Base-by-base conservation (phyloP, 2,329 filamentous ascomycete genomes). In the Drechslerella stenobrocha region DNA sequence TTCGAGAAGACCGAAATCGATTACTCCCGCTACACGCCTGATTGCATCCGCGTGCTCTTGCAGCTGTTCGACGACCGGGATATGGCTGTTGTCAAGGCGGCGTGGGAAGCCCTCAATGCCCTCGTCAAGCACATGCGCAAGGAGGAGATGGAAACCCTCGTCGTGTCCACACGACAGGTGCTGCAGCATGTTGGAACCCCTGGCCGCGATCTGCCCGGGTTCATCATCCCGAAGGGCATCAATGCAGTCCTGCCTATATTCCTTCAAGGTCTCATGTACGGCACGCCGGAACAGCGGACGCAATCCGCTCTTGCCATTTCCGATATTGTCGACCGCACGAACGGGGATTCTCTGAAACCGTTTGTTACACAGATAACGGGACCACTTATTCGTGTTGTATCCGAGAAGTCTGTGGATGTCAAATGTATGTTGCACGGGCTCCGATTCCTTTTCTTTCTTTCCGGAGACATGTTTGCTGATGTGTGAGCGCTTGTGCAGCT, bases 331-430 rank as follows among this genome's bases (percentile, higher is more conserved):
- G 93, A 97, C 78, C 86, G 93, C 61, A 95, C 93, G 23, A 92
- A 87, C 76, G 84, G 90, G 71, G 87, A 90, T 64, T 86, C 91
- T 18, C 80, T 98, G 70, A 95, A 93, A 77, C 90, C 91, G 5
- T 97, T 95, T 74, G 93, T 98, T 66, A 96, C 92, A 26, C 91
- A 96, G 75, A 96, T 98, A 73, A 97, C 95, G 3, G 93, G 93
- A 75, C 93, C 95, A 20, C 83, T 98, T 55, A 98, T 98, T 76
- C 89, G 93, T 82, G 92, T 97, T 20, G 91, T 98, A 15, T 96
- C 93, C 3, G 93, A 98, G 77, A 86, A 92, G 70, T 96, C 93
- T 1, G 90, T 90, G 1, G 95, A 98, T 52, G 90, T 98, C 77
- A 97, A 96, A 79, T 79, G 78, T 78, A 76, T 70, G 75, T 53